These are phyloP conservation scores for Carex parvula DNA, from an alignment of 176 grass and related monocot genomes.

Conservation along the genomic window DNA sequence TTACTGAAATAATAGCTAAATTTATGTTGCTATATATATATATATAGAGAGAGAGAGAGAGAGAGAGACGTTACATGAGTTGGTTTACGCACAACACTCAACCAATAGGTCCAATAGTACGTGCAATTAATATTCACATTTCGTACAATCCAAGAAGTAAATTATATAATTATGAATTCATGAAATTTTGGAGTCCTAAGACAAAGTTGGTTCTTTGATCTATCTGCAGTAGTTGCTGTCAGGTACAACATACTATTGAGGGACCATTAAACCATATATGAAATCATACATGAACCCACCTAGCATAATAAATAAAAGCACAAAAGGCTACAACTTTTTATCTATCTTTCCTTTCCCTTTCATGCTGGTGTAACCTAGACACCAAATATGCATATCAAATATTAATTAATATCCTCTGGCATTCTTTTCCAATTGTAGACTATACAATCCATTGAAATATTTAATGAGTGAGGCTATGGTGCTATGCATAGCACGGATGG, in stretches of 20 bases:
- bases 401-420: neutral
- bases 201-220: no score
- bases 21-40: no score
- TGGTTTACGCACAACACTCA: no score
- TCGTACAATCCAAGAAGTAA: no score
- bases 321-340: conserved; percentile 8
- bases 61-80: no score
- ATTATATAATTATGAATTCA: no score
- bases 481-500: no score
- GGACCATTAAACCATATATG: neutral
- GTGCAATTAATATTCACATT: no score
- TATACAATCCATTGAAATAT: neutral
- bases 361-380: conserved; percentile 18
- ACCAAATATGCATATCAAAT: neutral
- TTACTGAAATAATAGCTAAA: no score
- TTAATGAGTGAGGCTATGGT: no score
- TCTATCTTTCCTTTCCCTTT: neutral
- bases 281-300: neutral
- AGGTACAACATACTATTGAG: neutral
- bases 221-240: conserved; percentile 5
- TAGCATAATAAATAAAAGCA: neutral
- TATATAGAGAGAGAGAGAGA: no score
- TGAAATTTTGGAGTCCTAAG: neutral
- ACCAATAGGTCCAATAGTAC: no score
- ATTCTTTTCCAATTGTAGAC: neutral